Conservation (phyloP, 225 moss, liverwort and hornwort species). For the Marchantia polymorpha region DNA sequence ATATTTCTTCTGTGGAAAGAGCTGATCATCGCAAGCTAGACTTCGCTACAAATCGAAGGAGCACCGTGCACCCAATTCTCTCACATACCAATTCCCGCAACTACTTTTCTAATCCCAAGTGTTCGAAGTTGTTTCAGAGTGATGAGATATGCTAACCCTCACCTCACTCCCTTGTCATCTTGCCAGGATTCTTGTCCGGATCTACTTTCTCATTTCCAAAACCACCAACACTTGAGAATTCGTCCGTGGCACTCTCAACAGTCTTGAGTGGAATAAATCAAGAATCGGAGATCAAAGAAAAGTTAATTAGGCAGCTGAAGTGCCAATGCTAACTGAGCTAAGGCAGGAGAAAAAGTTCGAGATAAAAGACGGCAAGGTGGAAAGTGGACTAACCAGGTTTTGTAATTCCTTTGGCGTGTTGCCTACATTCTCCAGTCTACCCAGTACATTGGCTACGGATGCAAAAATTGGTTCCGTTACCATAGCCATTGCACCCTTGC, state of each 20-base stretch:
- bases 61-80: neutral
- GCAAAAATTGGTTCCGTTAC: conserved; percentile 98
- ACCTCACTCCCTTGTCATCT: neutral
- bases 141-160: neutral
- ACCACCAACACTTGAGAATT: neutral
- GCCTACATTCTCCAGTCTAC: conserved; percentile 61
- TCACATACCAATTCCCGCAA: neutral
- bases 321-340: neutral
- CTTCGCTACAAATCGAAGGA: neutral
- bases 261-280: neutral
- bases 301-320: neutral
- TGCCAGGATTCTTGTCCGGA: neutral
- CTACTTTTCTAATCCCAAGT: neutral
- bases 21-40: neutral
- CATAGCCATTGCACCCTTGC: conserved; percentile 98
- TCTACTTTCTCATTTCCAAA: neutral
- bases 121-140: neutral
- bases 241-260: neutral
- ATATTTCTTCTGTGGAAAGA: neutral
- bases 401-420: conserved; percentile 65
- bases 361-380: neutral
- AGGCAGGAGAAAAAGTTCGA: neutral
- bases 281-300: neutral
- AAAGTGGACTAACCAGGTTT: conserved; percentile 57
- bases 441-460: conserved; percentile 79